Conservation (phyloP, 2,329 filamentous ascomycete genomes). For the Phyllosticta capitalensis region DNA sequence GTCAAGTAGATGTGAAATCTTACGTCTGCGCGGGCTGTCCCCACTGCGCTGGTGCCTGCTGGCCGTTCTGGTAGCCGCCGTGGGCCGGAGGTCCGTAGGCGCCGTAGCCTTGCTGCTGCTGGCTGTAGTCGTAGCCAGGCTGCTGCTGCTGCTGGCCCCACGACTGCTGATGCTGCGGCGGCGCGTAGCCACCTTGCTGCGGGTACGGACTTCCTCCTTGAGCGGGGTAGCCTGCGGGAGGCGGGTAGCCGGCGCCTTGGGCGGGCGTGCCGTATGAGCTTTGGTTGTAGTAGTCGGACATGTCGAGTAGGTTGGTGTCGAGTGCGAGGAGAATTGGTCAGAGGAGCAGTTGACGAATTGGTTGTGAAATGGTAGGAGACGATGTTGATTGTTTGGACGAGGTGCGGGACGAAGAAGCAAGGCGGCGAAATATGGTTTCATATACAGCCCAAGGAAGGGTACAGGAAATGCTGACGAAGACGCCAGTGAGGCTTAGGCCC, state of each 20-base stretch:
- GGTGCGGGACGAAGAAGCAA: not conserved
- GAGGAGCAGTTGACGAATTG: not conserved
- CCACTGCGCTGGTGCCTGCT: conserved; percentile 14
- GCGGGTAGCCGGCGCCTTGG: conserved; percentile 17
- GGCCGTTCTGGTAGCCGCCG: conserved; percentile 42
- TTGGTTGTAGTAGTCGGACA: conserved; percentile 22
- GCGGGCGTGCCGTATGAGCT: conserved; percentile 24
- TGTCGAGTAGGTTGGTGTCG: not conserved
- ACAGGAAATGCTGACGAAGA: not conserved
- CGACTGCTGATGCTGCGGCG: not conserved
- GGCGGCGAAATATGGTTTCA: not conserved
- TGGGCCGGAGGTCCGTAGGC: conserved; percentile 39
- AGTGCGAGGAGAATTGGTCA: too few relatives aligned
- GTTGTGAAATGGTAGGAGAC: not conserved
- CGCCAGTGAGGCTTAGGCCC: not conserved
- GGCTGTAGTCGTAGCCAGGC: conserved; percentile 8
- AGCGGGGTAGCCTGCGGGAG: conserved; percentile 12
- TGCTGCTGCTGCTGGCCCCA: conserved; percentile 14
- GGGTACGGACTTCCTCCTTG: conserved; percentile 11
- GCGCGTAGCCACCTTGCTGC: conserved; percentile 13
- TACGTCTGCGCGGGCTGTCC: conserved; percentile 6
- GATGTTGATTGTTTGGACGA: not conserved
- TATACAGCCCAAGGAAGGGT: not conserved
- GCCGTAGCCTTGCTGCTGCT: conserved; percentile 27
- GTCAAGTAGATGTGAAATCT: not conserved